These are phyloP conservation scores for Botrytis cinerea DNA, from an alignment of 2,329 filamentous ascomycete genomes.

Conservation along the genomic window DNA sequence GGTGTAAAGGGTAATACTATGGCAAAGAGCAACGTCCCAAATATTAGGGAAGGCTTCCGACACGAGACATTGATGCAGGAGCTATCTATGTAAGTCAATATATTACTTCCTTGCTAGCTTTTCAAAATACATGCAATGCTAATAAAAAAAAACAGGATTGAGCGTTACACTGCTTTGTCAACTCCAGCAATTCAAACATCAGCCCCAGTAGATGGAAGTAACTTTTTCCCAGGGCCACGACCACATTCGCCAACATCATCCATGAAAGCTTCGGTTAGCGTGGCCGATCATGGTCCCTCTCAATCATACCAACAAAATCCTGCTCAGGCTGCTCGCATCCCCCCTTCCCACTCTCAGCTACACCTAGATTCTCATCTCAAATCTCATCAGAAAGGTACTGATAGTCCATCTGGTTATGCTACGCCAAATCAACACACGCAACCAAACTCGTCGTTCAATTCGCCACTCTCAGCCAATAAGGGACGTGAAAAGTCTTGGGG, in stretches of 20 bases:
- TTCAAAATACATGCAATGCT: slow-evolving; percentile 6
- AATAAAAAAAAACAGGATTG: slow-evolving; percentile 38
- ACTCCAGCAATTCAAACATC: slow-evolving; percentile 23
- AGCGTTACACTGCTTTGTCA: slow-evolving; percentile 39
- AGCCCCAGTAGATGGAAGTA: slow-evolving; percentile 35
- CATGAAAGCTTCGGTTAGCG: slow-evolving; percentile 36
- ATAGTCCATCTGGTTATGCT: slow-evolving; percentile 28
- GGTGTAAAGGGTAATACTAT: slow-evolving; percentile 87
- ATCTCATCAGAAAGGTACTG: slow-evolving; percentile 26
- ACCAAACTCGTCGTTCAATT: slow-evolving; percentile 24
- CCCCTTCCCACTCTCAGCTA: slow-evolving; percentile 33
- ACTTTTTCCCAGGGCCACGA: slow-evolving; percentile 35
- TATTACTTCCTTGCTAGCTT: not conserved
- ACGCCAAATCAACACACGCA: slow-evolving; percentile 20
- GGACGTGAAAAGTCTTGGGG: slow-evolving; percentile 45
- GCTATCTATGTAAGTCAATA: slow-evolving; percentile 68
- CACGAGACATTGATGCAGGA: slow-evolving; percentile 85
- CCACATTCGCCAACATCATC: slow-evolving; percentile 41
- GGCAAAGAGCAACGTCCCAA: slow-evolving; percentile 94
- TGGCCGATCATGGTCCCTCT: slow-evolving; percentile 19
- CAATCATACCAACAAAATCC: slow-evolving; percentile 40
- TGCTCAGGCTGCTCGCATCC: slow-evolving; percentile 41
- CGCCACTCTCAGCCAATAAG: slow-evolving; percentile 31
- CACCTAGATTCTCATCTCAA: slow-evolving; percentile 30
- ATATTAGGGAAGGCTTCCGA: slow-evolving; percentile 86